Evolutionary conservation across 768 basidiomycete genomes (phyloP), one percentile per base, ranked within the genome.

Genomic region (Tulasnella sp.): DNA sequence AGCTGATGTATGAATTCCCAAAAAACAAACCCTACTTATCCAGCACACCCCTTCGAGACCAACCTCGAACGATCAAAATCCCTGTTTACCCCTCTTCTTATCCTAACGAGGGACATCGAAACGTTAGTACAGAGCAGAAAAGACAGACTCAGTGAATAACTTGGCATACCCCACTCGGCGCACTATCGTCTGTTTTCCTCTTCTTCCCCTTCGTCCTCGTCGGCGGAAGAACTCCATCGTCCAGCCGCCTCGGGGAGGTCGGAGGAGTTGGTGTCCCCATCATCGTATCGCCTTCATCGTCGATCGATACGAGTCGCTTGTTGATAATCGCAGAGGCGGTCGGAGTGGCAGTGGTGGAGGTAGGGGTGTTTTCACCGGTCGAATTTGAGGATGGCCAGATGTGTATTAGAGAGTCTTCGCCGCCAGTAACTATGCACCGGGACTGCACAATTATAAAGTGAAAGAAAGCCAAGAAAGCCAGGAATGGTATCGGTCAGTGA

Each of bases 401-500:
- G 73, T 56, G 21, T 18, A 81, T 73, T 7, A 46, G 38, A 9
- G 80, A 76, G 52, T 83, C 81, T 74, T 83, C 83, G 12, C 82
- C 83, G 27, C 83, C 83, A 14, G 82, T 82, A 5, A 83, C 21
- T 16, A 83, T 46, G 4, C 80, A 62, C 34, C 80, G 80, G 44
- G 40, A 48, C 21, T 71, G 74, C 2, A 40, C 44, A n/a, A n/a
- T n/a, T n/a, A n/a, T n/a, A n/a, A n/a, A n/a, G n/a, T n/a, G n/a
- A n/a, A n/a, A n/a, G n/a, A n/a, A n/a, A n/a, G n/a, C n/a, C n/a
- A n/a, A n/a, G 42, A 42, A 42, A 42, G 42, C 9, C 10, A 42
- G 42, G 16, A 42, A 42, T 9, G 42, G 9, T 42, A 42, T 39
- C 19, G 40, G 24, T 40, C 19, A 76, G 38, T 76, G 40, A 38